A percentile compares a stretch with the other conserved stretches of the same genome.
phyloP scores from a whole-genome alignment of 805 yeast species.

The Lipomyces lipofer region DNA sequence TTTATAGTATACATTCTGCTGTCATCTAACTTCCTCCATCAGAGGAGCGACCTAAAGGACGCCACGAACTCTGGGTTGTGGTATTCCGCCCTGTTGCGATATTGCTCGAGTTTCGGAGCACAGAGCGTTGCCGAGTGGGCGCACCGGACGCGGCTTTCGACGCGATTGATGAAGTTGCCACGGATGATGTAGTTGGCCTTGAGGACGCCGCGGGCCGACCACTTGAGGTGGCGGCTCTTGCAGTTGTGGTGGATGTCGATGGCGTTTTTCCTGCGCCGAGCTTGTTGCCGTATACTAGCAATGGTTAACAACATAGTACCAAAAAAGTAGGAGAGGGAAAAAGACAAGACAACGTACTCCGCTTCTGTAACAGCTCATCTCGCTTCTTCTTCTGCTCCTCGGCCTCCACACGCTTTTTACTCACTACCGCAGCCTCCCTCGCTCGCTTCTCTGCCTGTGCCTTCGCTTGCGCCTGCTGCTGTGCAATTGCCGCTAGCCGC shows the following conservation, averaged over 20 bases:
- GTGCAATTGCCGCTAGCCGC: conserved; percentile 13
- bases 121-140: conserved; percentile 1
- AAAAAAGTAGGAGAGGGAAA: no score
- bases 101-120: conserved; percentile 5
- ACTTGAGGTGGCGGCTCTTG: no score
- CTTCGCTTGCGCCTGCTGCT: conserved; percentile 17
- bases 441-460: conserved; percentile 19
- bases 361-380: conserved; percentile 24
- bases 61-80: background rate
- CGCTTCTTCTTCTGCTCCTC: conserved; percentile 38
- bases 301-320: background rate
- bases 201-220: no score
- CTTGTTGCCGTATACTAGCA: conserved; percentile 27
- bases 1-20: no score
- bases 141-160: background rate
- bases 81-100: background rate
- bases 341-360: conserved; percentile 10
- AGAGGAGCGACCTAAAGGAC: no score
- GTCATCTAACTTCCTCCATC: no score
- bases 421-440: conserved; percentile 11
- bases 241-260: background rate
- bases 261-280: conserved; percentile 4
- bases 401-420: conserved; percentile 5
- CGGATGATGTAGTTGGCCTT: background rate
- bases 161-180: background rate